These are phyloP conservation scores for Triglochin maritima DNA, from an alignment of 106 monocot genomes.

Conservation along the genomic window DNA sequence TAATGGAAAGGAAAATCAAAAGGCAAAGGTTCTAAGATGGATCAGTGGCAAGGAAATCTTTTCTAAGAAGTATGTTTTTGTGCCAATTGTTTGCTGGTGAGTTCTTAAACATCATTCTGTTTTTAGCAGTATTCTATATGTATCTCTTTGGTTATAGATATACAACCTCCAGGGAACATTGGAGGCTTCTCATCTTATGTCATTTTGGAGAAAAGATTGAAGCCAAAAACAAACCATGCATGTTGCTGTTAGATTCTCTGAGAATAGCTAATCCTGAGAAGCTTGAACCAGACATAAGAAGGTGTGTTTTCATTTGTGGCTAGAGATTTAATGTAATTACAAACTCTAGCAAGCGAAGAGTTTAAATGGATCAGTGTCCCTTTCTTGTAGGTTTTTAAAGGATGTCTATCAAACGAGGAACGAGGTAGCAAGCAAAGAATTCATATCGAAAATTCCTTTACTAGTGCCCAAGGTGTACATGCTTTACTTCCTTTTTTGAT, in stretches of 20 bases:
- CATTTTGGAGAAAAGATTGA: constrained; percentile 46
- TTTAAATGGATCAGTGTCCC: neutral
- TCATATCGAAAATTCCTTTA: constrained; percentile 43
- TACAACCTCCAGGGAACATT: constrained; percentile 36
- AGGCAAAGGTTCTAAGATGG: constrained; percentile 52
- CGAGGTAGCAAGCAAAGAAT: constrained; percentile 11
- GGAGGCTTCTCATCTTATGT: constrained; percentile 75
- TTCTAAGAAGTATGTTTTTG: constrained; percentile 58
- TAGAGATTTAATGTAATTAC: neutral
- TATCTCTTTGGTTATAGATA: neutral
- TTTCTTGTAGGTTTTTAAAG: constrained; percentile 30
- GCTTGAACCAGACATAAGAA: constrained; percentile 55
- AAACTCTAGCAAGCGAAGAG: neutral
- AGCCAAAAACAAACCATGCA: constrained; percentile 37
- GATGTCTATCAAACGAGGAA: constrained; percentile 39
- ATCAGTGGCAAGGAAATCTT: constrained; percentile 49
- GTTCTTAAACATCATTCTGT: neutral
- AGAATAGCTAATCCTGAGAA: constrained; percentile 32
- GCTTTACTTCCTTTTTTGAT: neutral
- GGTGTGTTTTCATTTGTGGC: constrained; percentile 13
- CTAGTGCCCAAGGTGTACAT: constrained; percentile 42
- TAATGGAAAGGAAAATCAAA: constrained; percentile 6
- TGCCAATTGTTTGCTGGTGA: constrained; percentile 74
- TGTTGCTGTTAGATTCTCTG: constrained; percentile 73
- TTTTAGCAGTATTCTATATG: neutral